Conservation (phyloP, 2,329 filamentous ascomycete species). For the Scolecobasidium constrictum region DNA sequence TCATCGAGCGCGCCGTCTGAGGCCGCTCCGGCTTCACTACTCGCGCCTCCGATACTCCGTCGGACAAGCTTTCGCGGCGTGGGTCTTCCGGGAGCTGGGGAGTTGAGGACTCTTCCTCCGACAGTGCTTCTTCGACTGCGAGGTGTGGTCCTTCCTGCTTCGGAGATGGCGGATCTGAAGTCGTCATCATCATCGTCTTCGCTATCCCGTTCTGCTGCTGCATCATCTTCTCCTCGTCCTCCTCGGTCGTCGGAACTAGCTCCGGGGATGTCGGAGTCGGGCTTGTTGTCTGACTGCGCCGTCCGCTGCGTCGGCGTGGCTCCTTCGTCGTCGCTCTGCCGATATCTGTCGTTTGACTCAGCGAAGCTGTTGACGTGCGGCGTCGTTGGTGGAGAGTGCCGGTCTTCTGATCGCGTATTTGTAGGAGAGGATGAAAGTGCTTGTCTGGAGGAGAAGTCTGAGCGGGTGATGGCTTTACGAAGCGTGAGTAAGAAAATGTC, state of each 20-base stretch:
- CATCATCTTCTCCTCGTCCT: too few species aligned
- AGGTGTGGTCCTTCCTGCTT: too few species aligned
- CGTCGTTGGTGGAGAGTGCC: constrained; percentile 9
- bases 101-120: background rate
- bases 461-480: constrained; percentile 5
- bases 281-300: too few species aligned
- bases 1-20: background rate
- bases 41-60: background rate
- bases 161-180: background rate
- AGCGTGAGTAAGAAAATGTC: background rate
- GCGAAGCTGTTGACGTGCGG: constrained; percentile 6
- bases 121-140: background rate
- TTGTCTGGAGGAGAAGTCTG: constrained; percentile 1
- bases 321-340: background rate
- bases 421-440: constrained; percentile 2
- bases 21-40: background rate
- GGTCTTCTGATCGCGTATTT: too few species aligned
- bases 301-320: too few species aligned
- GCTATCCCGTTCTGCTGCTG: background rate
- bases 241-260: too few species aligned
- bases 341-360: constrained; percentile 3
- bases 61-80: background rate
- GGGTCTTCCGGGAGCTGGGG: background rate
- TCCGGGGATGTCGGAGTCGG: background rate
- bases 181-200: background rate